Evolutionary conservation across 2,329 filamentous ascomycete species (phyloP).

Genomic region (Tolypocladium amazonense): DNA sequence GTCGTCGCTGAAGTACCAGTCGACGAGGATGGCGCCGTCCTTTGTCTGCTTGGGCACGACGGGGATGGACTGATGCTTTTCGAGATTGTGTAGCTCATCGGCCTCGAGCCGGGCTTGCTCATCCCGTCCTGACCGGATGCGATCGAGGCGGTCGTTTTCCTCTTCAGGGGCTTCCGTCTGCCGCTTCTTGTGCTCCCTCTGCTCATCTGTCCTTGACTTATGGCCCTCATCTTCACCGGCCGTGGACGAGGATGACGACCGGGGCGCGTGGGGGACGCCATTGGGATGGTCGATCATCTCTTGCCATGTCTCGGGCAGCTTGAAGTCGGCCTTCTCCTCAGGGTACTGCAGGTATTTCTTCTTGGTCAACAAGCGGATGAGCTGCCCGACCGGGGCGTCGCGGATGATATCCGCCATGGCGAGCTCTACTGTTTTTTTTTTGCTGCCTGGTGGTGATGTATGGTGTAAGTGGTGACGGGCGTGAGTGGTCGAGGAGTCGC

Average conservation of each 20-base stretch:
- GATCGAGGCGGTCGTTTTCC: constrained; percentile 7
- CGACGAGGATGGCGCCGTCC: constrained; percentile 41
- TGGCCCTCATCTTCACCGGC: constrained; percentile 1
- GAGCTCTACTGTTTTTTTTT: background rate
- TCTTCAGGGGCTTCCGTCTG: background rate
- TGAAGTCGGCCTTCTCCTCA: constrained; percentile 46
- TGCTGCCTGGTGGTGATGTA: background rate
- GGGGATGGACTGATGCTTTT: constrained; percentile 35
- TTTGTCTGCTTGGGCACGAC: constrained; percentile 36
- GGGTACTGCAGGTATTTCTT: constrained; percentile 47
- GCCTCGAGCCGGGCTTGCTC: constrained; percentile 9
- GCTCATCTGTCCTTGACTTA: background rate
- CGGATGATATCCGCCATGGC: constrained; percentile 28
- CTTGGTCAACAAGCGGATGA: constrained; percentile 42
- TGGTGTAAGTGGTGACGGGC: background rate
- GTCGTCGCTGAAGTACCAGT: constrained; percentile 46
- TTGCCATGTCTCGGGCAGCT: constrained; percentile 32
- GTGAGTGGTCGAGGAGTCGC: background rate
- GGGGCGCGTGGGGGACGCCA: constrained; percentile 5
- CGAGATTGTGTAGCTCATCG: constrained; percentile 23
- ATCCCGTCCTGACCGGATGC: constrained; percentile 12
- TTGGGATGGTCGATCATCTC: constrained; percentile 21
- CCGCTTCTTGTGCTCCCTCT: background rate
- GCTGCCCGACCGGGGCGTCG: constrained; percentile 48
- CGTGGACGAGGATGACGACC: constrained; percentile 2